These are phyloP conservation scores for Cadophora gregata DNA, from an alignment of 2,329 filamentous ascomycete genomes.

Conservation along the genomic window DNA sequence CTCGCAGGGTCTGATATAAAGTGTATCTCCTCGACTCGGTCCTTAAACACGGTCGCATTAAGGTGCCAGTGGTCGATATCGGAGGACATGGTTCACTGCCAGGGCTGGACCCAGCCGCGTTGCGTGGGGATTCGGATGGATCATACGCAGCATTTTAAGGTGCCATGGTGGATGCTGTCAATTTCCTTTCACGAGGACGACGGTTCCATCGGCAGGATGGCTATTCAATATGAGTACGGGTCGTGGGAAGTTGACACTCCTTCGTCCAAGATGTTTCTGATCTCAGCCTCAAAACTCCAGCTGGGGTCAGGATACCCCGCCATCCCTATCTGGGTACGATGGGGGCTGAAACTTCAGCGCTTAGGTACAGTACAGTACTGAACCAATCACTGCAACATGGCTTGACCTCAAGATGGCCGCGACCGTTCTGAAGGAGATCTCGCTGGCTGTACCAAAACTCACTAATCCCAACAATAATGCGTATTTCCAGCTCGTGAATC, in stretches of 20 bases:
- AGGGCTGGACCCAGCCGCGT: neutral
- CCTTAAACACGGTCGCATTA: slow-evolving; percentile 24
- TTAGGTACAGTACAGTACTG: no score
- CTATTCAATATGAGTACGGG: no score
- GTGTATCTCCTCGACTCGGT: slow-evolving; percentile 15
- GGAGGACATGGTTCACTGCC: slow-evolving; percentile 10
- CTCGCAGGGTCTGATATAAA: slow-evolving; percentile 16
- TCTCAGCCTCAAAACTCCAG: neutral
- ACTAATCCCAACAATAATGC: no score
- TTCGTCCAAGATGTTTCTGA: neutral
- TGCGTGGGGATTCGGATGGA: neutral
- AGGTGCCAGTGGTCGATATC: slow-evolving; percentile 24
- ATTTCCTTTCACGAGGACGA: neutral
- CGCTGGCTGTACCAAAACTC: no score
- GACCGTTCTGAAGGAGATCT: neutral
- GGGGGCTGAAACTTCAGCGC: slow-evolving; percentile 7
- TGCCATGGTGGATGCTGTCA: neutral
- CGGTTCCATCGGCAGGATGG: no score
- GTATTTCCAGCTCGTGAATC: no score
- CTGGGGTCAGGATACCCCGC: neutral
- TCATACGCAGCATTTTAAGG: neutral
- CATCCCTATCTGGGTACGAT: slow-evolving; percentile 3
- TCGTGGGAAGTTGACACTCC: no score
- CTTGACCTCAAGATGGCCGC: neutral
- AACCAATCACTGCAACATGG: neutral